These are phyloP conservation scores for Saksenaea oblongispora DNA, from an alignment of 371 early-diverging fungal species.

Conservation along the genomic window DNA sequence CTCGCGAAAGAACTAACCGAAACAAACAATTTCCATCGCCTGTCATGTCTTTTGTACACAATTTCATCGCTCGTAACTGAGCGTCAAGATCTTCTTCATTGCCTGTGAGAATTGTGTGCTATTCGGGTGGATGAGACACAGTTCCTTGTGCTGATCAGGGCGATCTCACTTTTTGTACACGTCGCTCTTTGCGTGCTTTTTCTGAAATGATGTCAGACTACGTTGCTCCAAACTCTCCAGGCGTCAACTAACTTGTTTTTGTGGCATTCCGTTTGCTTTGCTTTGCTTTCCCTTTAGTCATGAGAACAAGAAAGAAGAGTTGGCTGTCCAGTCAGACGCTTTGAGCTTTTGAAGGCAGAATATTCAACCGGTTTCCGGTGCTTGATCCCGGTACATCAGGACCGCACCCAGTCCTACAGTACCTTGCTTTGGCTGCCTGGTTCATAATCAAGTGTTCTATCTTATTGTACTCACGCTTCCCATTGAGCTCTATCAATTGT, in stretches of 20 bases:
- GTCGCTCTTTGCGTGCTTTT: not conserved
- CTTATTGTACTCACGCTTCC: too few species aligned
- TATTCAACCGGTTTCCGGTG: not conserved
- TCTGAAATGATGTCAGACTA: not conserved
- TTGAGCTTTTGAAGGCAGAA: not conserved
- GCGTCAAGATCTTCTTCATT: conserved; percentile 25
- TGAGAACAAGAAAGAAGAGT: not conserved
- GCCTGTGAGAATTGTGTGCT: not conserved
- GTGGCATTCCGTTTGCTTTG: not conserved
- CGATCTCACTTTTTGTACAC: not conserved
- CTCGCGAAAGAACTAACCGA: conserved; percentile 36
- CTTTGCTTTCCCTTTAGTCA: not conserved
- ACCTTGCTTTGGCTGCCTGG: too few species aligned
- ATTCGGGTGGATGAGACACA: not conserved
- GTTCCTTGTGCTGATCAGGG: not conserved
- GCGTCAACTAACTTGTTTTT: not conserved
- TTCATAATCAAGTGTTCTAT: too few species aligned
- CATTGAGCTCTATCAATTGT: too few species aligned
- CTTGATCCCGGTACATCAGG: too few species aligned
- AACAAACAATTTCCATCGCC: conserved; percentile 91
- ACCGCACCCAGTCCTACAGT: too few species aligned
- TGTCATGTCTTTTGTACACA: conserved; percentile 70
- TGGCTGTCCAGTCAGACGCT: not conserved
- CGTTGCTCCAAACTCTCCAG: not conserved
- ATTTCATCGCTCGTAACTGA: conserved; percentile 42